A percentile compares a stretch with the other conserved stretches of the same genome.
Conservation (phyloP, 768 basidiomycete genomes). For the Boletus huronensis region DNA sequence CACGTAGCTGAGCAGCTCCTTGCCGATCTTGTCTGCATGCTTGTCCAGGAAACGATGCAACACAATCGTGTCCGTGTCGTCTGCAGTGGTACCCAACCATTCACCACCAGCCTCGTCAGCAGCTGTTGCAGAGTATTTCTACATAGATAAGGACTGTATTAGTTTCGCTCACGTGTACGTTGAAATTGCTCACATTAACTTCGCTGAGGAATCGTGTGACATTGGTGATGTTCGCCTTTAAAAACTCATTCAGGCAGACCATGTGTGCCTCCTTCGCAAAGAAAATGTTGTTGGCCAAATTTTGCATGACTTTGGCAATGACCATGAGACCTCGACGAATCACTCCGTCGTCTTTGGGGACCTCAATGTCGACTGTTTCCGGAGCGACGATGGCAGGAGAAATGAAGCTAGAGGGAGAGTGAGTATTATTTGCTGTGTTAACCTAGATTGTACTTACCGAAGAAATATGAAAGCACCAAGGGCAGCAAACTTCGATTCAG, state of each 20-base stretch:
- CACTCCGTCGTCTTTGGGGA: conserved; percentile 58
- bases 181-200: conserved; percentile 50
- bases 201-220: conserved; percentile 78
- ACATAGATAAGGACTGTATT: neutral
- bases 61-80: conserved; percentile 81
- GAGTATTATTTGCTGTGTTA: neutral
- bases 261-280: conserved; percentile 91
- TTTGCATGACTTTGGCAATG: conserved; percentile 90
- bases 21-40: conserved; percentile 84
- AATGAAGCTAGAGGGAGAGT: conserved; percentile 61
- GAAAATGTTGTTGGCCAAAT: conserved; percentile 89
- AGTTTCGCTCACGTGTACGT: neutral
- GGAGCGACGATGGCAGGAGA: conserved; percentile 89
- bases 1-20: conserved; percentile 73
- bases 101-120: conserved; percentile 63
- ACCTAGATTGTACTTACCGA: conserved; percentile 41
- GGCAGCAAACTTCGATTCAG: conserved; percentile 75
- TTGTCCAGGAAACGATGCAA: conserved; percentile 82
- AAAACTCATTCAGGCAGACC: conserved; percentile 74
- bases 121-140: conserved; percentile 44
- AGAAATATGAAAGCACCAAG: conserved; percentile 91
- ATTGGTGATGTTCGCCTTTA: conserved; percentile 63
- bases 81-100: conserved; percentile 73
- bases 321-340: conserved; percentile 79
- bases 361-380: conserved; percentile 76